Evolutionary conservation across 75 land plant species (phyloP), one percentile per base, ranked within the genome.

Genomic region (Gnetum montanum): DNA sequence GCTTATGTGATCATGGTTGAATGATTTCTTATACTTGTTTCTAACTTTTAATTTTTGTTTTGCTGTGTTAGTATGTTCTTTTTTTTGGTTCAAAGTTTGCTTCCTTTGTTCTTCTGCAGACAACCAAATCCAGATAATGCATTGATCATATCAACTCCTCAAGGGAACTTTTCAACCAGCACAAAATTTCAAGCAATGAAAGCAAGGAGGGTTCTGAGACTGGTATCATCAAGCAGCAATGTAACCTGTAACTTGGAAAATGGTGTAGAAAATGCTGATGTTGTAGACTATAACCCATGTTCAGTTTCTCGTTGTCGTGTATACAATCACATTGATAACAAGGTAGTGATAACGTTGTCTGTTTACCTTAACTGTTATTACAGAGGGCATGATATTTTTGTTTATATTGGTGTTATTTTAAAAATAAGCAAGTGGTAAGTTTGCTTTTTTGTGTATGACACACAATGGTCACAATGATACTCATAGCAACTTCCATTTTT

Each of bases 61-160:
- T 46, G 46, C 19, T 3, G 8, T 16, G 8, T 23, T 24, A 22
- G 10, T 35, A 16, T 33, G 25, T 45, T 47, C 10, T 15, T 28
- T 11, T 28, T 16, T 31, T 31, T 25, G 18, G 16, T 34, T 51
- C 15, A 52, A 49, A 31, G 16, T 22, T 33, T 53, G 22, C 34
- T 4, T 23, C 46, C n/a, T 25, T 35, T 26, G n/a, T 10, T 38
- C 38, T 51, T 66, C 26, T 72, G 69, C 81, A 94, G 98, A 68
- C 61, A 70, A 16, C 98, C 98, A 58, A 80, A 83, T 53, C 88
- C 90, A 45, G 90, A 94, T 61, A 73, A 78, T 49, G 83, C 70
- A 34, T 64, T 94, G 59, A 70, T 85, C n/a, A 58, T 88, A 7
- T 68, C 66, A 31, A 79, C 96, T 8, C 82, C 95, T 20, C 15